phyloP scores from a whole-genome alignment of 2,329 filamentous ascomycete genomes.

The Niveomyces coronatus region DNA sequence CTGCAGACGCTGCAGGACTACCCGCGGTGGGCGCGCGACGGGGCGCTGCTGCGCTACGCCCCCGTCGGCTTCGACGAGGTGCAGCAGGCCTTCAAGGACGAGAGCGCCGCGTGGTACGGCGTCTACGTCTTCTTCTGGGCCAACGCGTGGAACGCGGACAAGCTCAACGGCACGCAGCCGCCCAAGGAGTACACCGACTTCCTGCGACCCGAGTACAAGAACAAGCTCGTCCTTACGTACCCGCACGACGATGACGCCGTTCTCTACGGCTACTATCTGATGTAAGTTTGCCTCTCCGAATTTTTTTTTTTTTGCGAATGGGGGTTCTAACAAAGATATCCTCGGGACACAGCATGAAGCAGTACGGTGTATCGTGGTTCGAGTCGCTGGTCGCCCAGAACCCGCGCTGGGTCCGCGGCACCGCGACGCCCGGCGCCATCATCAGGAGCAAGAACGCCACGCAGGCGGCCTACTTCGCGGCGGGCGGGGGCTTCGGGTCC shows the following conservation, averaged over 20 bases:
- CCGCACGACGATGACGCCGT: conserved; percentile 50
- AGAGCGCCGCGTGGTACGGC: conserved; percentile 31
- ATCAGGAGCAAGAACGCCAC: conserved; percentile 19
- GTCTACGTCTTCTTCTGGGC: conserved; percentile 28
- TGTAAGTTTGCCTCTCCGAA: too few species aligned
- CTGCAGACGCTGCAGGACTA: conserved; percentile 43
- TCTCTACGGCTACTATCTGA: conserved; percentile 37
- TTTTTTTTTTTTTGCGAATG: too few species aligned
- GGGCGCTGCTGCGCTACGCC: conserved; percentile 37
- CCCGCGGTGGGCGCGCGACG: conserved; percentile 38
- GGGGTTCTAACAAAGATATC: too few species aligned
- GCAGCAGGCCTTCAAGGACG: conserved; percentile 30
- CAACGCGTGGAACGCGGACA: conserved; percentile 26
- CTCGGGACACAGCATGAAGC: conserved; percentile 27
- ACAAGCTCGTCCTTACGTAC: conserved; percentile 43
- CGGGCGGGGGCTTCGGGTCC: conserved; percentile 13
- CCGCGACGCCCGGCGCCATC: conserved; percentile 29
- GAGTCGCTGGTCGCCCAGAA: conserved; percentile 36
- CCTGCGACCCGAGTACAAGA: conserved; percentile 38
- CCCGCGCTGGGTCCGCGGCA: conserved; percentile 43
- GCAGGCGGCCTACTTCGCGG: conserved; percentile 25
- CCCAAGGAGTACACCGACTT: conserved; percentile 32
- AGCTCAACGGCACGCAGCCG: conserved; percentile 21
- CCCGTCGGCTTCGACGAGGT: conserved; percentile 35
- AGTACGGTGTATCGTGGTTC: conserved; percentile 36